phyloP scores from a whole-genome alignment of 768 basidiomycete species.

The Lentinula lateritia region DNA sequence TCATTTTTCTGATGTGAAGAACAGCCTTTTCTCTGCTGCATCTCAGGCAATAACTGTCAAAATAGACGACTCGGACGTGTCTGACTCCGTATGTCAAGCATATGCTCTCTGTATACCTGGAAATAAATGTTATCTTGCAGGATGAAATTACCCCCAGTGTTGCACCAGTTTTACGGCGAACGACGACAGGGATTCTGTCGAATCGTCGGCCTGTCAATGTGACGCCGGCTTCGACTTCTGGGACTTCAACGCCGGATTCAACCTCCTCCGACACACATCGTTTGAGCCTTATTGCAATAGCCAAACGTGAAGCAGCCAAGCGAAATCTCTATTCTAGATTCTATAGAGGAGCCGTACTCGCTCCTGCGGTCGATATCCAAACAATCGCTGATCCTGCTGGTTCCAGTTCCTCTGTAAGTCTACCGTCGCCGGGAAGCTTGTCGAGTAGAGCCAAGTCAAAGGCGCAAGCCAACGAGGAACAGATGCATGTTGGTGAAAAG shows the following conservation, averaged over 20 bases:
- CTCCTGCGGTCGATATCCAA: slow-evolving; percentile 29
- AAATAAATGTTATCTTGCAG: neutral
- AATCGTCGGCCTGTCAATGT: slow-evolving; percentile 55
- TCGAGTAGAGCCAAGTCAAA: neutral
- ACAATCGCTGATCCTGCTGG: neutral
- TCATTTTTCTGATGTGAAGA: neutral
- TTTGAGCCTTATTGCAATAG: slow-evolving; percentile 50
- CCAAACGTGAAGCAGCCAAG: slow-evolving; percentile 77
- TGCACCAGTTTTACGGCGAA: slow-evolving; percentile 41
- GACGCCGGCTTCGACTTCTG: slow-evolving; percentile 43
- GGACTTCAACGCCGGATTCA: slow-evolving; percentile 32
- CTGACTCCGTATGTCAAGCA: neutral
- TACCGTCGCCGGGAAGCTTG: neutral
- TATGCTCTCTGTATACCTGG: neutral
- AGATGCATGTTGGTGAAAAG: slow-evolving; percentile 3
- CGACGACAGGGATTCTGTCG: slow-evolving; percentile 71
- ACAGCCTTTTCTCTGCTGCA: slow-evolving; percentile 78
- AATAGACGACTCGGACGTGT: slow-evolving; percentile 42
- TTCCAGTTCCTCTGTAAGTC: neutral
- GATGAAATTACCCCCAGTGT: slow-evolving; percentile 7
- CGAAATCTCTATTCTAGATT: slow-evolving; percentile 75
- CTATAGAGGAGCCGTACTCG: slow-evolving; percentile 70
- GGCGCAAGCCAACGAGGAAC: slow-evolving; percentile 7
- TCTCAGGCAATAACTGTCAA: slow-evolving; percentile 79
- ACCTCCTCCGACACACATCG: slow-evolving; percentile 23